Conservation (phyloP, 768 basidiomycete genomes). For the Phanerochaete carnosa region DNA sequence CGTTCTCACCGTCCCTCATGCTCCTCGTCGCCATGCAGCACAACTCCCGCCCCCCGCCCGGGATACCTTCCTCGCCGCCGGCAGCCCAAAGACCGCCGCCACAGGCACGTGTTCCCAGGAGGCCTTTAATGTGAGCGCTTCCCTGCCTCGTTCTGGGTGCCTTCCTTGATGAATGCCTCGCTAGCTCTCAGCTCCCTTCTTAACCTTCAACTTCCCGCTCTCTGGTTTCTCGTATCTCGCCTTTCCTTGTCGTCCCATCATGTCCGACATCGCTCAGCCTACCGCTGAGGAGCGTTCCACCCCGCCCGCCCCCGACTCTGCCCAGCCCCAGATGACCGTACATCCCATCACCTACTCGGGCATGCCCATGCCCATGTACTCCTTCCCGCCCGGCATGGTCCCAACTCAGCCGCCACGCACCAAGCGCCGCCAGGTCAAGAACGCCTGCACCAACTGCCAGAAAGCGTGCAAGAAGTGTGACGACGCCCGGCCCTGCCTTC, state of each 20-base stretch:
- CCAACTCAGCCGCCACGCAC: slow-evolving; percentile 52
- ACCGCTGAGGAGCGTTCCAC: slow-evolving; percentile 34
- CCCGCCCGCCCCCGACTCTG: slow-evolving; percentile 23
- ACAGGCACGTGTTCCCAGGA: slow-evolving; percentile 9
- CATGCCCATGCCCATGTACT: slow-evolving; percentile 70
- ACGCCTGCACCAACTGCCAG: slow-evolving; percentile 88
- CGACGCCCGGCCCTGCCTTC: slow-evolving; percentile 87
- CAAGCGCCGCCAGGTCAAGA: slow-evolving; percentile 88
- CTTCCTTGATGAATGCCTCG: slow-evolving; percentile 3
- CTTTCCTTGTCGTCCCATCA: slow-evolving; percentile 30
- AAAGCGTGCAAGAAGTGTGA: slow-evolving; percentile 93
- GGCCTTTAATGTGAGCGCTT: slow-evolving; percentile 9
- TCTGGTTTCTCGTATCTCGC: not conserved
- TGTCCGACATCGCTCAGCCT: slow-evolving; percentile 34
- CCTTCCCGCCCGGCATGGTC: slow-evolving; percentile 50
- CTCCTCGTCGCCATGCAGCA: slow-evolving; percentile 2
- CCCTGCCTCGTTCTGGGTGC: slow-evolving; percentile 9
- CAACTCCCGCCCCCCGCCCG: not conserved
- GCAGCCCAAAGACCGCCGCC: slow-evolving; percentile 14
- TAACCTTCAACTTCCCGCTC: not conserved
- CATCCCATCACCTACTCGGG: slow-evolving; percentile 49
- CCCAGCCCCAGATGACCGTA: slow-evolving; percentile 43
- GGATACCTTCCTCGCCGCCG: slow-evolving; percentile 1
- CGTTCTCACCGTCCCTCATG: slow-evolving; percentile 1
- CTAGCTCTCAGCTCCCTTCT: not conserved